Evolutionary conservation across 1,139 yeast species (phyloP).

Genomic region (Magnusiomyces magnusii): DNA sequence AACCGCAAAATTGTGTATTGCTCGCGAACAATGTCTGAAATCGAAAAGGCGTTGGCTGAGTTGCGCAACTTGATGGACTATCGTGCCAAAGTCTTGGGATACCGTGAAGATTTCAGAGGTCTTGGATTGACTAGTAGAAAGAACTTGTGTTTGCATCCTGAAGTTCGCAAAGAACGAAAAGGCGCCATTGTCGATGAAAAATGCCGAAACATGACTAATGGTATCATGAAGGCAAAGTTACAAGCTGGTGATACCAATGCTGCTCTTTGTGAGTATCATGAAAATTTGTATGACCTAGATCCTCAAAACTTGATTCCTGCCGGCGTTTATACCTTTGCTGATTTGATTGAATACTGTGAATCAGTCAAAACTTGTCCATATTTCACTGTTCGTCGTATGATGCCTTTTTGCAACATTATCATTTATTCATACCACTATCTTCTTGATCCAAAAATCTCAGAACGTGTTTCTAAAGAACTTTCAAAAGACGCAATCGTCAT

Average conservation of each 20-base stretch:
- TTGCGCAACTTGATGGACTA: conserved; percentile 81
- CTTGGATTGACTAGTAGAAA: conserved; percentile 91
- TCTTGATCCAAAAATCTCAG: conserved; percentile 95
- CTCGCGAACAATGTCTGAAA: conserved; percentile 99
- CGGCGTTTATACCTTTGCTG: conserved; percentile 93
- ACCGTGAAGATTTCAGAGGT: conserved; percentile 77
- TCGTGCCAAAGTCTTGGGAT: conserved; percentile 74
- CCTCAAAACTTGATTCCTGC: conserved; percentile 84
- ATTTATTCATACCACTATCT: conserved; percentile 95
- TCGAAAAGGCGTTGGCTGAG: conserved; percentile 95
- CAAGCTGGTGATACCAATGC: conserved; percentile 56
- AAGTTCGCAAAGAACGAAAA: conserved; percentile 76
- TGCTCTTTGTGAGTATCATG: conserved; percentile 77
- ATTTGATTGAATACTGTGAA: conserved; percentile 67
- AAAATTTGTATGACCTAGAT: conserved; percentile 73
- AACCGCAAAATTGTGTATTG: conserved; percentile 92
- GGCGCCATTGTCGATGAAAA: conserved; percentile 96
- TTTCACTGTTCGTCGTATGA: conserved; percentile 97
- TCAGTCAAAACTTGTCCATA: conserved; percentile 84
- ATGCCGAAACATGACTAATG: conserved; percentile 91
- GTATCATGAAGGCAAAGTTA: conserved; percentile 65
- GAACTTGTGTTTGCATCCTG: conserved; percentile 86
- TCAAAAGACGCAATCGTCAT: conserved; percentile 91
- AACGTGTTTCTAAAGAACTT: conserved; percentile 83
- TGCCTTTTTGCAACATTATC: conserved; percentile 86